A percentile compares a stretch with the other conserved stretches of the same genome.
Conservation (phyloP, 768 basidiomycete species). For the Crassisporium funariophilum region DNA sequence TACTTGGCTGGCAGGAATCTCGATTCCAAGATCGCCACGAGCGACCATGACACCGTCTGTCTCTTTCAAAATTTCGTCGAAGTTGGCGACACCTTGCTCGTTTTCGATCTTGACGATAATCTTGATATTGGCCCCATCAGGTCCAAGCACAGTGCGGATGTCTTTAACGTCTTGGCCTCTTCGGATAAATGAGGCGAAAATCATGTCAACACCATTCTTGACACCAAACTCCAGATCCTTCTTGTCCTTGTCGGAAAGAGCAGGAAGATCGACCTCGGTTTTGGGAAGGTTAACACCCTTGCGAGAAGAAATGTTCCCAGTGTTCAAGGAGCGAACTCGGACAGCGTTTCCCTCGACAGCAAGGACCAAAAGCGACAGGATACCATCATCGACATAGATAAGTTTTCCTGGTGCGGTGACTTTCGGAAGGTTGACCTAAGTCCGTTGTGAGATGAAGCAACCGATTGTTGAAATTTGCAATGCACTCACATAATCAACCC, state of each 20-base stretch:
- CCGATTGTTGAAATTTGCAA: too few species aligned
- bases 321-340: slow-evolving; percentile 86
- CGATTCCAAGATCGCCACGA: slow-evolving; percentile 98
- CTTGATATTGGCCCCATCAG: slow-evolving; percentile 95
- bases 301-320: slow-evolving; percentile 89
- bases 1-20: slow-evolving; percentile 99
- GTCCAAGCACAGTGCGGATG: slow-evolving; percentile 91
- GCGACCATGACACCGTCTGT: slow-evolving; percentile 99
- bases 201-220: slow-evolving; percentile 97
- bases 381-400: slow-evolving; percentile 98
- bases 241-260: slow-evolving; percentile 98
- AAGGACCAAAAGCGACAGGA: slow-evolving; percentile 90
- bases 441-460: not conserved
- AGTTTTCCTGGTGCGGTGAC: slow-evolving; percentile 97
- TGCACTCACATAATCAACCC: slow-evolving; percentile 93
- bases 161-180: slow-evolving; percentile 91
- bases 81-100: slow-evolving; percentile 98
- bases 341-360: slow-evolving; percentile 82
- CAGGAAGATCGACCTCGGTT: slow-evolving; percentile 95
- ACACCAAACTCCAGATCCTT: slow-evolving; percentile 93
- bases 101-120: slow-evolving; percentile 99
- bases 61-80: slow-evolving; percentile 95
- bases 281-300: slow-evolving; percentile 99
- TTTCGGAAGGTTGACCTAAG: slow-evolving; percentile 86
- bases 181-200: slow-evolving; percentile 99